Conservation (phyloP, 345 rosid species). For the Citrus maxima region DNA sequence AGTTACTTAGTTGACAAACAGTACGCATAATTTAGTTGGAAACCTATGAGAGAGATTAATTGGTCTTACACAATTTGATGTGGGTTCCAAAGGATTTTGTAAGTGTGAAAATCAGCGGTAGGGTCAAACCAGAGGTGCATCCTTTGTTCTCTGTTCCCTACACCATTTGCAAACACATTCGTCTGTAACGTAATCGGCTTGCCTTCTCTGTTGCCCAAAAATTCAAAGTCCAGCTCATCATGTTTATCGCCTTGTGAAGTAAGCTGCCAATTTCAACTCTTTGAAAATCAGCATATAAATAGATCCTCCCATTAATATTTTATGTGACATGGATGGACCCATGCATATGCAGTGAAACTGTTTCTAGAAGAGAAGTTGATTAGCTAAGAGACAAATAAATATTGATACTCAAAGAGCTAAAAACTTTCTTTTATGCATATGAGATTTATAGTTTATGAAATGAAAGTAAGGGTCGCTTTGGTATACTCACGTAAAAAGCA, state of each 20-base stretch:
- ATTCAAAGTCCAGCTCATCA: constrained; percentile 76
- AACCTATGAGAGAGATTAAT: neutral
- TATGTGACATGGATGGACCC: neutral
- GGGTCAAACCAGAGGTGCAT: constrained; percentile 69
- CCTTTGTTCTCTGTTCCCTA: constrained; percentile 62
- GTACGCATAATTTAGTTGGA: too few species aligned
- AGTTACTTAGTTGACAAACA: too few species aligned
- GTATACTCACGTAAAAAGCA: constrained; percentile 51
- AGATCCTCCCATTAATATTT: neutral
- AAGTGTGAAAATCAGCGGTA: constrained; percentile 46
- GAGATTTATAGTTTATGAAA: neutral
- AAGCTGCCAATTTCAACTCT: constrained; percentile 25
- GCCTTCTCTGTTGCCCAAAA: constrained; percentile 59
- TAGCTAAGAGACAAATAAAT: too few species aligned
- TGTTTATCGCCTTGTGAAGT: constrained; percentile 40
- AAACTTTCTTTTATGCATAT: neutral
- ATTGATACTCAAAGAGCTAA: neutral
- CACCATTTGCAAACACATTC: constrained; percentile 49
- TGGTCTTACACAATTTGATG: constrained; percentile 64
- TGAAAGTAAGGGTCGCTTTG: too few species aligned
- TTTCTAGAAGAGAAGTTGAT: neutral
- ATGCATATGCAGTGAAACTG: neutral
- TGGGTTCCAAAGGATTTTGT: constrained; percentile 66
- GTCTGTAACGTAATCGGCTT: constrained; percentile 55
- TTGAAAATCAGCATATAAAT: neutral